These are phyloP conservation scores for Macrolepiota dolichaula DNA, from an alignment of 768 basidiomycete species.

Conservation along the genomic window DNA sequence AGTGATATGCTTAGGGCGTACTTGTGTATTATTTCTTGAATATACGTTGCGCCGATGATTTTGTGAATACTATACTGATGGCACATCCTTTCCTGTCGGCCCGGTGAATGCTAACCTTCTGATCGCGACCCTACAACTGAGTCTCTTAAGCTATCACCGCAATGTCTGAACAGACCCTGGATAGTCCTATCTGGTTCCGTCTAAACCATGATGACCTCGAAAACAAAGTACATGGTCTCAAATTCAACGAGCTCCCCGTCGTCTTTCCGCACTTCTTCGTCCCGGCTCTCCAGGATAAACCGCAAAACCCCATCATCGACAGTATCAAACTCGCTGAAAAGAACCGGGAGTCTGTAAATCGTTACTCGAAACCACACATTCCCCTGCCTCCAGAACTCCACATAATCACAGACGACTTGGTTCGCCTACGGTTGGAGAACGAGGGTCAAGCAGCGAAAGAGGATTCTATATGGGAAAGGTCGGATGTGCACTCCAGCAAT, in stretches of 20 bases:
- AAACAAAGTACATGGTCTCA: background rate
- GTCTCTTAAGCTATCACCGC: background rate
- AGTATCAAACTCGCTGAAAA: constrained; percentile 33
- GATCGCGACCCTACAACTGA: background rate
- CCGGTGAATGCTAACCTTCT: background rate
- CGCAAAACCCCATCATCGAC: constrained; percentile 78
- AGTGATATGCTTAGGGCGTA: background rate
- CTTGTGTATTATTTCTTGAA: no score
- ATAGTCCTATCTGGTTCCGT: constrained; percentile 3
- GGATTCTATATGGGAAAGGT: constrained; percentile 11
- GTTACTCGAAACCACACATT: background rate
- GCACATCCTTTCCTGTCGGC: no score
- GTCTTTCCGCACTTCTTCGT: constrained; percentile 53
- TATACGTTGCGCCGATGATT: no score
- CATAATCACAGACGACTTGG: constrained; percentile 17
- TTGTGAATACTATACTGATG: no score
- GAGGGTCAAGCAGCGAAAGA: constrained; percentile 16
- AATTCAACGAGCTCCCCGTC: constrained; percentile 29
- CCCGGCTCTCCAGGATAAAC: constrained; percentile 63
- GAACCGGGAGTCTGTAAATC: constrained; percentile 16
- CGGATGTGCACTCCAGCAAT: constrained; percentile 9
- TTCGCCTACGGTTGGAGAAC: constrained; percentile 6
- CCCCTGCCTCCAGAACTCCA: constrained; percentile 28
- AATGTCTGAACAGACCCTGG: background rate
- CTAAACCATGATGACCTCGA: constrained; percentile 1